Evolutionary conservation across 441 rosid genomes (phyloP).

Genomic region (Eruca vesicaria): DNA sequence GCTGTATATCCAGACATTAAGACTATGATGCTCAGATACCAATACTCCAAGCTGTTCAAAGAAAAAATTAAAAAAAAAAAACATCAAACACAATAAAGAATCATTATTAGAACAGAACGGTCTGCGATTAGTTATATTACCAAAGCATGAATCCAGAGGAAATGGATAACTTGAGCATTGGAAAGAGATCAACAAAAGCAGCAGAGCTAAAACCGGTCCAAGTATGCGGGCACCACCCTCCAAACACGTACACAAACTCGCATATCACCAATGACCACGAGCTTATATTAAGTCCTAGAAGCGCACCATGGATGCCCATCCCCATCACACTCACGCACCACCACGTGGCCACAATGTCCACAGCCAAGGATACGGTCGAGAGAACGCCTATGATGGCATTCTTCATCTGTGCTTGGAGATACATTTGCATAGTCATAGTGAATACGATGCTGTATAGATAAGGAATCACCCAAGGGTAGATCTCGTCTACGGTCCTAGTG

Average conservation of each 20-base stretch:
- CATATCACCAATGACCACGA: conserved; percentile 44
- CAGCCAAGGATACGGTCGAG: conserved; percentile 32
- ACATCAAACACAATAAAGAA: not conserved
- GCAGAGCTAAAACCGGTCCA: conserved; percentile 67
- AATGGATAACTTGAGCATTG: conserved; percentile 61
- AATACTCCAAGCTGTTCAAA: conserved; percentile 51
- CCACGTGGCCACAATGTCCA: conserved; percentile 61
- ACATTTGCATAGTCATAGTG: conserved; percentile 52
- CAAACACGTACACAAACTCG: conserved; percentile 52
- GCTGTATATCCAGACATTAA: conserved; percentile 63
- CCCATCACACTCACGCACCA: conserved; percentile 43
- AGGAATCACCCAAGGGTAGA: conserved; percentile 66
- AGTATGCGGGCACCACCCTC: conserved; percentile 69
- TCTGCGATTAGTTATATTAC: conserved; percentile 19
- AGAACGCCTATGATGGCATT: conserved; percentile 53
- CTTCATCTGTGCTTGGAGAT: conserved; percentile 64
- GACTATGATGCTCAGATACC: conserved; percentile 58
- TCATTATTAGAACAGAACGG: not conserved
- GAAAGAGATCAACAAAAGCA: conserved; percentile 51
- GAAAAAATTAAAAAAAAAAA: not conserved
- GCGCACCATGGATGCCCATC: conserved; percentile 60
- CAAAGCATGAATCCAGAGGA: conserved; percentile 78
- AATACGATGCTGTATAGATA: conserved; percentile 40
- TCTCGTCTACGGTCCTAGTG: conserved; percentile 44
- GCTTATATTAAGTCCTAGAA: conserved; percentile 50